Evolutionary conservation across 495 filamentous ascomycete genomes (phyloP), one percentile per base, ranked within the genome.

Genomic region (Xylaria bambusicola): DNA sequence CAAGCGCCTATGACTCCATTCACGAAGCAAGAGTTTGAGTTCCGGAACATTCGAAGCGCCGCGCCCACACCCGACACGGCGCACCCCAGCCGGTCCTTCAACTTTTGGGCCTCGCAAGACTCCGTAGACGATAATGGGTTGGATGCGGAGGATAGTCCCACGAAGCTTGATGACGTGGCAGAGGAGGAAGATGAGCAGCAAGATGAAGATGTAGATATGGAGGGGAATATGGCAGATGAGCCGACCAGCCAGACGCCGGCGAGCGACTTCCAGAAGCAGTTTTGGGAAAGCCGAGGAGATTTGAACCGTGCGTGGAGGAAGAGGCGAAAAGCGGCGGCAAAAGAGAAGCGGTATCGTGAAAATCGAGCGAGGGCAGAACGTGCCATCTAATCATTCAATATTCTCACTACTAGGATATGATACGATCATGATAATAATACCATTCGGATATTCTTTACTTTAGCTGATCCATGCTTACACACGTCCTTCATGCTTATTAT

Each of bases 51-150:
- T 15, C 79, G 92, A 42, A 95, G 91, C 64, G 93, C 93, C 10
- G 94, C 94, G 0, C 94, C 94, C 2, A 98, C 94, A 0, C 94
- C 94, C 0, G 94, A 98, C 66, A 98, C 94, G 0, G 89, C 90
- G n/a, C 82, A 89, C 55, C 85, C 86, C 18, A 82, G 76, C 29
- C 79, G 81, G 18, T 75, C 80, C 36, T 82, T 81, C 55, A 78
- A 77, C 60, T 70, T 79, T 5, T 84, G 80, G 81, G 66, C 71
- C n/a, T 60, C 61, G 21, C 52, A 64, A 15, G 58, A 52, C n/a
- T 72, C 68, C 17, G 67, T 70, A 1, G 74, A 76, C 2, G 69
- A 70, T 13, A 74, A 67, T 3, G 68, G 73, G 10, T 71, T 67
- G 10, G 77, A 73, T 6, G 71, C 74, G 5, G 74, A 75, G 3